phyloP scores from a whole-genome alignment of 306 rosid species.

The Lupinus albus region DNA sequence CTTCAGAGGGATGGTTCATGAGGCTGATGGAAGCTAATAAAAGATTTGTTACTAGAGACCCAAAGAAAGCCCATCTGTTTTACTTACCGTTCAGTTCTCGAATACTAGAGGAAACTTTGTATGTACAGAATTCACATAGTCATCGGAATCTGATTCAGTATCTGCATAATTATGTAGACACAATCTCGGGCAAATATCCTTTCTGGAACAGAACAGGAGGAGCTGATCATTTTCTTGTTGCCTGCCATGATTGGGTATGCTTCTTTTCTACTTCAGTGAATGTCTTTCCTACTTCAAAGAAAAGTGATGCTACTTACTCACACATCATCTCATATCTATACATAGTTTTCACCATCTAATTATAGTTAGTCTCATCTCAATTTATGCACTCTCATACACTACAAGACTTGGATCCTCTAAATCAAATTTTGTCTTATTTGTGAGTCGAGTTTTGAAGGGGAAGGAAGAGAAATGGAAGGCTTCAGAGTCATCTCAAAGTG shows the following conservation, averaged over 20 bases:
- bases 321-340: neutral
- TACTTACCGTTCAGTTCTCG: conserved; percentile 97
- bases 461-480: too few species aligned
- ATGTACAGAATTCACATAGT: conserved; percentile 66
- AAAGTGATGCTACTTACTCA: neutral
- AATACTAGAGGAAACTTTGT: conserved; percentile 69
- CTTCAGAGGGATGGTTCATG: conserved; percentile 99
- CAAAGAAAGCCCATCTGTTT: conserved; percentile 79
- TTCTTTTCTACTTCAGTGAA: conserved; percentile 36
- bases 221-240: conserved; percentile 93
- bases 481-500: too few species aligned
- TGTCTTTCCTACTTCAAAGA: conserved; percentile 11
- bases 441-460: too few species aligned
- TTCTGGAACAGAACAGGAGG: conserved; percentile 95
- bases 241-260: conserved; percentile 96
- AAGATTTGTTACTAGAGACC: conserved; percentile 62
- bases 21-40: conserved; percentile 62
- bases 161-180: conserved; percentile 66
- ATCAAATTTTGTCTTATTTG: too few species aligned
- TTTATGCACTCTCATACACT: too few species aligned
- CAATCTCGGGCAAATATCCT: conserved; percentile 57
- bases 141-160: conserved; percentile 53
- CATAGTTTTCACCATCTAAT: neutral
- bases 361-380: too few species aligned
- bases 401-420: too few species aligned